Percentiles rank a stretch among this genome's conserved stretches.
Conservation (phyloP, 495 filamentous ascomycete genomes). For the Tuber calosporum region DNA sequence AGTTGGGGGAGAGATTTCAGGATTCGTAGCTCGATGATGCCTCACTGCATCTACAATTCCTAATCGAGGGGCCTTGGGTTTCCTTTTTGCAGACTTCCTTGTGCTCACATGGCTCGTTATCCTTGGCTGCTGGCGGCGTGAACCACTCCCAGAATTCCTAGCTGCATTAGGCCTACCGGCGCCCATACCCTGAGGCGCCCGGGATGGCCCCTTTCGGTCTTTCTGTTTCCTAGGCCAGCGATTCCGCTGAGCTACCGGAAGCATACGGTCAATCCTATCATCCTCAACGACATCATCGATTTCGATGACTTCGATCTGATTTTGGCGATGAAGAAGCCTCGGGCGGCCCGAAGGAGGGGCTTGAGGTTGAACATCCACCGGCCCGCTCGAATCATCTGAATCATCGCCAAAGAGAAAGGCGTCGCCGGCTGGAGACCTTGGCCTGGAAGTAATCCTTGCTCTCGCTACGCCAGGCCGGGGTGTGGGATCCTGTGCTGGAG, state of each 20-base stretch:
- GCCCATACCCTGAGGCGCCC: background rate
- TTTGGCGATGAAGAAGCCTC: conserved; percentile 1
- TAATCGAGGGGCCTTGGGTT: conserved; percentile 48
- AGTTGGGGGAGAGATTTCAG: conserved; percentile 48
- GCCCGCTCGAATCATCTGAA: conserved; percentile 44
- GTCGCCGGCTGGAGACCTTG: conserved; percentile 28
- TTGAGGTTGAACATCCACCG: conserved; percentile 16
- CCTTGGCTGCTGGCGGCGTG: conserved; percentile 41
- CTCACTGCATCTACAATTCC: conserved; percentile 66
- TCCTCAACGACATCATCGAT: conserved; percentile 49
- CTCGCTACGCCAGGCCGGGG: conserved; percentile 54
- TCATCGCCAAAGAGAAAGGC: conserved; percentile 47
- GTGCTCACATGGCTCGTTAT: conserved; percentile 25
- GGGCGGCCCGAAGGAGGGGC: background rate
- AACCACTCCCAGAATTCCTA: conserved; percentile 36
- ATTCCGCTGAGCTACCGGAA: conserved; percentile 37
- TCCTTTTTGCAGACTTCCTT: conserved; percentile 30
- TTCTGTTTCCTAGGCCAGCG: conserved; percentile 27
- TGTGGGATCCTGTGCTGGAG: conserved; percentile 38
- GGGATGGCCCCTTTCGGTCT: conserved; percentile 40
- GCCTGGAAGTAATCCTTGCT: conserved; percentile 38
- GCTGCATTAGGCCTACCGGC: background rate
- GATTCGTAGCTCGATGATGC: conserved; percentile 40
- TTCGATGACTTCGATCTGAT: conserved; percentile 30
- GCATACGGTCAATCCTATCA: conserved; percentile 52